Conservation (phyloP, 2,329 filamentous ascomycete species). For the Teratosphaeria viscida region DNA sequence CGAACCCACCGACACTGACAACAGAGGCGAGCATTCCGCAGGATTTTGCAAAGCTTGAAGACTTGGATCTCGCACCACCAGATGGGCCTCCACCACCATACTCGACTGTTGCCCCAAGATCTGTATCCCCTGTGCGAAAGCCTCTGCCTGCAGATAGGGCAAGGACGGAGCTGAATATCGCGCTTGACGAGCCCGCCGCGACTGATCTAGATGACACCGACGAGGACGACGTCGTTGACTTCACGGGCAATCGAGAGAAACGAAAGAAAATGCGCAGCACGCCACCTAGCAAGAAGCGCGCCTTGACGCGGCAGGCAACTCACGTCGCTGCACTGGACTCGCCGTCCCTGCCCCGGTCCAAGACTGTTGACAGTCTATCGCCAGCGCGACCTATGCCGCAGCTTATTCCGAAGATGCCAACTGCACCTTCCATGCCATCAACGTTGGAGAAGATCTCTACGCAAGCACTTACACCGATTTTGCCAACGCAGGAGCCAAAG, state of each 20-base stretch:
- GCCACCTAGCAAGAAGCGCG: slow-evolving; percentile 4
- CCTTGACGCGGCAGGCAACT: slow-evolving; percentile 3
- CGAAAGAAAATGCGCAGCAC: background rate
- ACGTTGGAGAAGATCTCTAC: background rate
- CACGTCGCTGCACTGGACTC: background rate
- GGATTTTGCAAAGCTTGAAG: slow-evolving; percentile 32
- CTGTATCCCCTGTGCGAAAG: background rate
- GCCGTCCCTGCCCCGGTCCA: background rate
- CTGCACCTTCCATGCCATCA: background rate
- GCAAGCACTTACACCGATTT: slow-evolving; percentile 6
- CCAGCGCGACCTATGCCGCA: background rate
- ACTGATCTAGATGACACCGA: slow-evolving; percentile 18
- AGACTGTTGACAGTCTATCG: background rate
- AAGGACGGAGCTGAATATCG: background rate
- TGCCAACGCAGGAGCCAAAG: slow-evolving; percentile 5
- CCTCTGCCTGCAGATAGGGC: background rate
- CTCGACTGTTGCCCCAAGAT: slow-evolving; percentile 30
- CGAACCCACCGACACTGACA: background rate
- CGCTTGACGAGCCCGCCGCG: slow-evolving; percentile 1
- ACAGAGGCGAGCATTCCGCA: slow-evolving; percentile 8
- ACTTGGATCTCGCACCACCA: slow-evolving; percentile 18
- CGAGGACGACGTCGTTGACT: slow-evolving; percentile 19
- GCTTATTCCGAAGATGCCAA: background rate
- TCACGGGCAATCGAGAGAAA: slow-evolving; percentile 6
- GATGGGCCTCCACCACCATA: slow-evolving; percentile 32